phyloP scores from a whole-genome alignment of 345 rosid species.

The Physaria fendleri region DNA sequence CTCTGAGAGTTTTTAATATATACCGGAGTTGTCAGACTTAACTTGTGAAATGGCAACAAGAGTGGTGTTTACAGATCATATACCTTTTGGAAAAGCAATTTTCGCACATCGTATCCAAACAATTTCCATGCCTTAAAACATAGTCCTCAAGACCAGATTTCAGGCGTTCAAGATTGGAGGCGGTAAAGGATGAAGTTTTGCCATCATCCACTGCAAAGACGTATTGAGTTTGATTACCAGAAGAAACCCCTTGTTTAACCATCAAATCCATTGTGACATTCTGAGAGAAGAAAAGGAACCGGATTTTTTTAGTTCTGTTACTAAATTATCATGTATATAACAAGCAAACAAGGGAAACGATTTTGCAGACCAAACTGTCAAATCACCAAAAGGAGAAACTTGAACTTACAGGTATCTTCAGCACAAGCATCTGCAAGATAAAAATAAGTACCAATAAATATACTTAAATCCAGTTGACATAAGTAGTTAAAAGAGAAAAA shows the following conservation, averaged over 20 bases:
- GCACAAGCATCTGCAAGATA: constrained; percentile 72
- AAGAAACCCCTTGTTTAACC: constrained; percentile 38
- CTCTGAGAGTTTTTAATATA: constrained; percentile 42
- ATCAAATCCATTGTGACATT: constrained; percentile 64
- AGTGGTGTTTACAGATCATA: not conserved
- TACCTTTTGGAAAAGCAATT: constrained; percentile 51
- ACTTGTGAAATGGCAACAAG: not conserved
- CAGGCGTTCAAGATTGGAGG: constrained; percentile 56
- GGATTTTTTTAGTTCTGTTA: not conserved
- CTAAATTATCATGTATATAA: not conserved
- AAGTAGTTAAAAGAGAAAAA: not conserved
- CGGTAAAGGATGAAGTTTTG: constrained; percentile 34
- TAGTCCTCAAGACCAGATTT: constrained; percentile 76
- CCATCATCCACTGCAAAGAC: constrained; percentile 48
- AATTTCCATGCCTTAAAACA: constrained; percentile 52
- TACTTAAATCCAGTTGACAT: not conserved
- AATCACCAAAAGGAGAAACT: constrained; percentile 15
- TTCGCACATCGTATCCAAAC: constrained; percentile 37
- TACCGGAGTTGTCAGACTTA: not conserved
- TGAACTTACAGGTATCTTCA: constrained; percentile 71
- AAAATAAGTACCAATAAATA: constrained; percentile 6
- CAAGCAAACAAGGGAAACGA: not conserved
- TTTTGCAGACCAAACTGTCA: not conserved
- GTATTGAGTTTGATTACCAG: constrained; percentile 38
- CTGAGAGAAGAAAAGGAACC: constrained; percentile 28